phyloP scores from a whole-genome alignment of 495 filamentous ascomycete genomes.

The Neurospora cerealis region DNA sequence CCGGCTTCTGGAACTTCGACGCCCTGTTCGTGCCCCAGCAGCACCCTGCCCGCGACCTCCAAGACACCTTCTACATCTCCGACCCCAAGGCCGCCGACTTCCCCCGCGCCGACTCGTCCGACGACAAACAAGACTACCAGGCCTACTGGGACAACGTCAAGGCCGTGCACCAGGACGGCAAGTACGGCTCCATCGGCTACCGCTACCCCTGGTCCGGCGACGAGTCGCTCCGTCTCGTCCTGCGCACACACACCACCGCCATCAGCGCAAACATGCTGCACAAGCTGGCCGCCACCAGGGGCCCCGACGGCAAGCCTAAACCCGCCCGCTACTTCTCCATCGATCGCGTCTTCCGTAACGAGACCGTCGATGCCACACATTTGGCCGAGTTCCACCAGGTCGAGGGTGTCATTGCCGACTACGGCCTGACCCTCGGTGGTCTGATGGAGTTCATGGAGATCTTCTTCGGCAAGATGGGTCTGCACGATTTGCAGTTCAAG shows the following conservation, averaged over 20 bases:
- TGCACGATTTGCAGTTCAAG: conserved; percentile 82
- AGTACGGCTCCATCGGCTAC: conserved; percentile 90
- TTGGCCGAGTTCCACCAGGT: conserved; percentile 97
- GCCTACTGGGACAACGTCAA: conserved; percentile 78
- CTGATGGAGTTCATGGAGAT: conserved; percentile 94
- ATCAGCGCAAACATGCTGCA: conserved; percentile 81
- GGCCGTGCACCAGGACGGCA: conserved; percentile 73
- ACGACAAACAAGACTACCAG: conserved; percentile 70
- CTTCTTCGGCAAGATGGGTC: conserved; percentile 94
- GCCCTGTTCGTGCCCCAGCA: conserved; percentile 95
- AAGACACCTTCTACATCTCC: conserved; percentile 97
- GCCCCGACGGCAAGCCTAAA: conserved; percentile 36
- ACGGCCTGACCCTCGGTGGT: conserved; percentile 78
- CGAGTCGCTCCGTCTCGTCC: conserved; percentile 81
- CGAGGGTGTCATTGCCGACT: conserved; percentile 96
- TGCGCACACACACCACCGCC: conserved; percentile 93
- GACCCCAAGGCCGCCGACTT: conserved; percentile 69
- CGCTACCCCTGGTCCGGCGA: conserved; percentile 84
- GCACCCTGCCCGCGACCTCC: conserved; percentile 89
- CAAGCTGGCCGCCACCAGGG: conserved; percentile 64
- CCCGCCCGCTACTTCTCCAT: conserved; percentile 95
- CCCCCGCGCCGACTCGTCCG: conserved; percentile 44
- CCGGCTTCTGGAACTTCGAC: conserved; percentile 97
- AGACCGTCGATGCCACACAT: conserved; percentile 93
- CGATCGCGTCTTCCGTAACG: conserved; percentile 81